A percentile compares a stretch with the other conserved stretches of the same genome.
phyloP scores from a whole-genome alignment of 257 asterid species.

The Leonotis leonurus region DNA sequence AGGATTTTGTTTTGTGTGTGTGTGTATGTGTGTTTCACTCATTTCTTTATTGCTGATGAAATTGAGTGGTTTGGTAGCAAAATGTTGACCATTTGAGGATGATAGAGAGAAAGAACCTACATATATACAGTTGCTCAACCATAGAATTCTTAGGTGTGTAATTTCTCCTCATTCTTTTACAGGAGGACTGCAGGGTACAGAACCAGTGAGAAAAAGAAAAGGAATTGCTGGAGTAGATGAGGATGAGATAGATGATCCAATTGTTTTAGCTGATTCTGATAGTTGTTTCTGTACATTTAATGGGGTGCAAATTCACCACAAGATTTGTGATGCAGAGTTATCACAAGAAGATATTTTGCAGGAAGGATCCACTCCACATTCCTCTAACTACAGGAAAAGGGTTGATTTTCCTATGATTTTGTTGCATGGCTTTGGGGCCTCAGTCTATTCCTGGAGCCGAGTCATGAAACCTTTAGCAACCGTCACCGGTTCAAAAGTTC shows the following conservation, averaged over 20 bases:
- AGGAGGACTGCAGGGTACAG: constrained; percentile 42
- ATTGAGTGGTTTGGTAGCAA: not conserved
- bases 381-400: constrained; percentile 22
- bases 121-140: not conserved
- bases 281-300: constrained; percentile 82
- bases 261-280: constrained; percentile 65
- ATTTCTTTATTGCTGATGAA: not conserved
- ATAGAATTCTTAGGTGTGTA: not conserved
- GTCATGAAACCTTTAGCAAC: constrained; percentile 68
- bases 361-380: constrained; percentile 25
- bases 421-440: constrained; percentile 96
- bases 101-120: not conserved
- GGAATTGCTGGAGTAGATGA: constrained; percentile 51
- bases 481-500: constrained; percentile 54
- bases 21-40: not conserved
- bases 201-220: constrained; percentile 30
- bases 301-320: constrained; percentile 86
- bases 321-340: constrained; percentile 47
- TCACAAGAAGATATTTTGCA: constrained; percentile 19
- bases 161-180: constrained; percentile 11
- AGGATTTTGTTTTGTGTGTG: not conserved
- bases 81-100: not conserved
- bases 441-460: constrained; percentile 75
- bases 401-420: constrained; percentile 61
- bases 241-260: constrained; percentile 73